Base-by-base conservation (phyloP, 805 yeast genomes). In the Ogataea thermomethanolica region DNA sequence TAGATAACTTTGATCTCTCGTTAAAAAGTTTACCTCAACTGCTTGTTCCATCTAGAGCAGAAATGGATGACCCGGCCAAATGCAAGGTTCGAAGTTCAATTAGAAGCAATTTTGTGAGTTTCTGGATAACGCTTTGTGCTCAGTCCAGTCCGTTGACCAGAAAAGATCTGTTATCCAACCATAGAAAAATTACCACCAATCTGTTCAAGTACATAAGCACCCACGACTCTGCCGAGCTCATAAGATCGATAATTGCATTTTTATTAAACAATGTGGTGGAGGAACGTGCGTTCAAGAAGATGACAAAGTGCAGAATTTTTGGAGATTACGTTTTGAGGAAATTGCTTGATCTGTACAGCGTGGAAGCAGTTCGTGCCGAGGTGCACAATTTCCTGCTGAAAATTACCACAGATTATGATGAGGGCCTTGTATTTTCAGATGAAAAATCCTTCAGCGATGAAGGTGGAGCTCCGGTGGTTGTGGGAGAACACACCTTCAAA, bases 321-420 rank as follows among this genome's bases (percentile, higher is more conserved):
- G 87, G 86, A 51, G 97, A 90, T 55, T 76, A 84, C 69, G 76
- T 81, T 15, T 55, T 88, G 43, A 69, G 71, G 21, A 78, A 78
- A 39, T 49, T 87, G 23, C 74, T 78, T 25, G 68, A 74, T 3
- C 58, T 87, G 3, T 79, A 62, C 46, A 25, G 62, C 44, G 23
- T 56, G 48, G 14, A 56, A 40, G 46, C 47, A 15, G 48, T 79
- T 10, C 65, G 66, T 8, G 58, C 60, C 5, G 51, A 57, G 8
- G 64, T 77, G 11, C 65, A 73, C 42, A 58, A 64, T 3, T 75
- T 84, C 43, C 64, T 86, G 48, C 40, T 66, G 10, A 63, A 65
- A 28, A 54, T 82, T 22, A 66, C 76, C 1, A 70, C 79, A 2
- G 79, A 79, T 51, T 57, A 65, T 5, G 67, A 67, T 12, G 48